A percentile compares a stretch with the other conserved stretches of the same genome.
Evolutionary conservation across 2,329 filamentous ascomycete species (phyloP).

Genomic region (Pseudopyrenochaeta lycopersici): DNA sequence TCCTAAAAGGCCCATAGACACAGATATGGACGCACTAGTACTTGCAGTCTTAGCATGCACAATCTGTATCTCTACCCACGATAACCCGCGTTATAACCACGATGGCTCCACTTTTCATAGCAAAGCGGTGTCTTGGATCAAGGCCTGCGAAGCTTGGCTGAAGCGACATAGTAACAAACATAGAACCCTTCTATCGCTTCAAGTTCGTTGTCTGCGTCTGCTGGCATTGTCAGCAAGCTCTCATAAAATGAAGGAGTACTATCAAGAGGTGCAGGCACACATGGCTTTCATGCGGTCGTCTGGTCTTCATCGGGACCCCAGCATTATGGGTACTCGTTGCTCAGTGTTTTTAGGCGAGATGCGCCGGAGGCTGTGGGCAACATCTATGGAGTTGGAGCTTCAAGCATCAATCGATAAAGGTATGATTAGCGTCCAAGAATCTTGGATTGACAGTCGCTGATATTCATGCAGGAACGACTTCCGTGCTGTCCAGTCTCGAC

Average conservation of each 20-base stretch:
- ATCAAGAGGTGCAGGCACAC: constrained; percentile 28
- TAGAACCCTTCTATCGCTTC: constrained; percentile 57
- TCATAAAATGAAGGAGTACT: constrained; percentile 49
- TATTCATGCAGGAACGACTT: constrained; percentile 54
- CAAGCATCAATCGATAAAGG: constrained; percentile 62
- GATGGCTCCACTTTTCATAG: constrained; percentile 50
- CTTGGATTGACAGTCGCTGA: not conserved
- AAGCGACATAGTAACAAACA: constrained; percentile 60
- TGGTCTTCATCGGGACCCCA: constrained; percentile 61
- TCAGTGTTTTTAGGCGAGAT: constrained; percentile 57
- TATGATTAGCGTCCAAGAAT: not conserved
- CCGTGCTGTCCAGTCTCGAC: constrained; percentile 46
- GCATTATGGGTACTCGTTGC: constrained; percentile 38
- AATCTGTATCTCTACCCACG: constrained; percentile 41
- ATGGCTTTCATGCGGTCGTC: constrained; percentile 60
- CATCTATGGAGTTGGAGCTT: constrained; percentile 63
- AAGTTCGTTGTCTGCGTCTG: constrained; percentile 59
- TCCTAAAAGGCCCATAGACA: constrained; percentile 21
- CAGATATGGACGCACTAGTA: constrained; percentile 48
- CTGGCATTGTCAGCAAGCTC: constrained; percentile 58
- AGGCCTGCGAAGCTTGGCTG: constrained; percentile 52
- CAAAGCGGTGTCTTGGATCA: constrained; percentile 48
- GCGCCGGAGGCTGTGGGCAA: constrained; percentile 64
- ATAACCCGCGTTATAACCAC: constrained; percentile 42
- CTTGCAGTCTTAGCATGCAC: constrained; percentile 50